Evolutionary conservation across 495 filamentous ascomycete species (phyloP).

Genomic region (Hyaloscypha hepaticicola): DNA sequence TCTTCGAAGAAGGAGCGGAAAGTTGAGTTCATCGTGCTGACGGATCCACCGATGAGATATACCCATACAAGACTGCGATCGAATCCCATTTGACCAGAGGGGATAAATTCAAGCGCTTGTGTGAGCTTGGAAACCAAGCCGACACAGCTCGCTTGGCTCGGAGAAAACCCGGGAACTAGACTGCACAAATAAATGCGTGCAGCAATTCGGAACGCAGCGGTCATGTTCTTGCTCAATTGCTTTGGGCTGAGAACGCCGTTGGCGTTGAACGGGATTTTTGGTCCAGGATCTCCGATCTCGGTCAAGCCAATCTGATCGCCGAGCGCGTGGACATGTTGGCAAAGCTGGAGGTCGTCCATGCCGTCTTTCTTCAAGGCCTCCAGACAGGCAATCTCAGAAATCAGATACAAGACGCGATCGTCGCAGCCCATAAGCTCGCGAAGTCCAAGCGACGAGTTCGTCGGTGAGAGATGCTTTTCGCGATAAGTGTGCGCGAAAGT

Average conservation of each 20-base stretch:
- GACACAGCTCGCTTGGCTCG: conserved; percentile 63
- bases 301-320: conserved; percentile 80
- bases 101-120: conserved; percentile 71
- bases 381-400: conserved; percentile 94
- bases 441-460: conserved; percentile 67
- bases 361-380: conserved; percentile 82
- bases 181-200: conserved; percentile 94
- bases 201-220: conserved; percentile 82
- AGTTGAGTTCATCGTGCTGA: conserved; percentile 62
- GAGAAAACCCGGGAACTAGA: conserved; percentile 83
- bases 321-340: conserved; percentile 77
- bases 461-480: conserved; percentile 75
- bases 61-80: conserved; percentile 94
- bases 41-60: conserved; percentile 77
- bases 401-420: conserved; percentile 95
- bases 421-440: conserved; percentile 97
- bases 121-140: conserved; percentile 75
- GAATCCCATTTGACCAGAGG: conserved; percentile 75
- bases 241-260: conserved; percentile 79
- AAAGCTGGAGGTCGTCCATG: conserved; percentile 79
- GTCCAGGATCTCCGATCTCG: conserved; percentile 50
- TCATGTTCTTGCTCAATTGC: conserved; percentile 81
- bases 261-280: conserved; percentile 55
- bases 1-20: conserved; percentile 78
- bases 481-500: conserved; percentile 90